Conservation (phyloP, 345 rosid genomes). For the Orychophragmus violaceus region DNA sequence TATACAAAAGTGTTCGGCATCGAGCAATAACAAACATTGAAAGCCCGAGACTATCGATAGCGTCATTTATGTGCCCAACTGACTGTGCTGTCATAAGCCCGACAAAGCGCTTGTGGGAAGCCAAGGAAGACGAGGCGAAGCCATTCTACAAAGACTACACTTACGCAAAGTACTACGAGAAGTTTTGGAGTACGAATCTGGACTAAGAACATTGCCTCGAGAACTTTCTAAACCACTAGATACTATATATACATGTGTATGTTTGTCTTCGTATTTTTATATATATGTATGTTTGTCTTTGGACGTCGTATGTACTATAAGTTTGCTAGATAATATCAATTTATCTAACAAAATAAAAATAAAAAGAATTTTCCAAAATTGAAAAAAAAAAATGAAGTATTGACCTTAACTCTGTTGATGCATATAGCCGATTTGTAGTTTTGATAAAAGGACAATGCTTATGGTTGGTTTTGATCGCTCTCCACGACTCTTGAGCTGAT, state of each 20-base stretch:
- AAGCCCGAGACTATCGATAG: conserved; percentile 58
- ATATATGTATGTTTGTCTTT: too few species aligned
- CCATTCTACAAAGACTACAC: conserved; percentile 71
- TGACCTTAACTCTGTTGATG: too few species aligned
- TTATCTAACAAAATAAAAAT: too few species aligned
- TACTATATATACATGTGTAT: not conserved
- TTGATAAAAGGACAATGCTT: too few species aligned
- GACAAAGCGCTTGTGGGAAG: conserved; percentile 33
- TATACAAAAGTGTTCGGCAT: conserved; percentile 88
- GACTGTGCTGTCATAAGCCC: conserved; percentile 66
- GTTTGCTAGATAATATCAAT: too few species aligned
- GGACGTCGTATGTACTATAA: too few species aligned
- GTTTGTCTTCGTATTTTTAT: not conserved
- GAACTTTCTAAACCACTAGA: conserved; percentile 47
- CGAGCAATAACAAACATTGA: conserved; percentile 63
- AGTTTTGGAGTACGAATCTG: conserved; percentile 85
- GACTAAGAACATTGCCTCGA: conserved; percentile 82
- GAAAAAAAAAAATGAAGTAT: too few species aligned
- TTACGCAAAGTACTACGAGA: conserved; percentile 72
- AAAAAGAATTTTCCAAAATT: too few species aligned
- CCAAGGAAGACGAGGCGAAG: conserved; percentile 27
- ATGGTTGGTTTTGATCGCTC: too few species aligned
- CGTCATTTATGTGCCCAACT: conserved; percentile 70
- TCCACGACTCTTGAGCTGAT: too few species aligned
- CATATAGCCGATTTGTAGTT: too few species aligned